Percentiles rank a stretch among this genome's conserved stretches.
phyloP scores from a whole-genome alignment of 352 stramenopile species.

The Globisporangium cederbergense region DNA sequence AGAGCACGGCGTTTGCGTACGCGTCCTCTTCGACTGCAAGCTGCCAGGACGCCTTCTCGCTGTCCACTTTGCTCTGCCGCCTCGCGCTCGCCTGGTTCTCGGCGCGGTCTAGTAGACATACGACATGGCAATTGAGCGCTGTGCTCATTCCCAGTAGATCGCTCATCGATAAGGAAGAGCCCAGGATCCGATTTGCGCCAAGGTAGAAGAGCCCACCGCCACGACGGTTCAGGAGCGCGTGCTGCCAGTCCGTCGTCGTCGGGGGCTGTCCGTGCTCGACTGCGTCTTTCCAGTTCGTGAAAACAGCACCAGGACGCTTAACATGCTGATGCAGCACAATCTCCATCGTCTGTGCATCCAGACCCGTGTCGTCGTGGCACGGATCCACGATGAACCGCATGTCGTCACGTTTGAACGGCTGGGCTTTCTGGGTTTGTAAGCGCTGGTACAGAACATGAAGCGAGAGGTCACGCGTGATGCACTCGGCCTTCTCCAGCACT shows the following conservation, averaged over 20 bases:
- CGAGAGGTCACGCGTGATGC: slow-evolving; percentile 63
- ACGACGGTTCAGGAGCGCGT: slow-evolving; percentile 47
- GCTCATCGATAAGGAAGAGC: slow-evolving; percentile 34
- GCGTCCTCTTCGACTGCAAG: slow-evolving; percentile 61
- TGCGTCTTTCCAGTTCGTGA: slow-evolving; percentile 57
- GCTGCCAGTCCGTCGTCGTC: slow-evolving; percentile 67
- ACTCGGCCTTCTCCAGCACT: slow-evolving; percentile 39
- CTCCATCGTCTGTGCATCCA: slow-evolving; percentile 40
- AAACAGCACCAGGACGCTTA: slow-evolving; percentile 24
- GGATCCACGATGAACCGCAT: slow-evolving; percentile 67
- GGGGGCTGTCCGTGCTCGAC: slow-evolving; percentile 57
- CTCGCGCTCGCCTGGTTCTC: slow-evolving; percentile 73
- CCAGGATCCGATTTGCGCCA: slow-evolving; percentile 61
- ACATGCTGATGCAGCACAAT: slow-evolving; percentile 40
- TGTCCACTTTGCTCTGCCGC: slow-evolving; percentile 86
- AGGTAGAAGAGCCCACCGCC: slow-evolving; percentile 70
- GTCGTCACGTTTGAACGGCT: slow-evolving; percentile 52
- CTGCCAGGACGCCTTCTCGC: slow-evolving; percentile 61
- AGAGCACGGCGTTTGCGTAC: slow-evolving; percentile 60
- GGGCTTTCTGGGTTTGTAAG: slow-evolving; percentile 42
- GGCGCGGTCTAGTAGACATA: slow-evolving; percentile 74
- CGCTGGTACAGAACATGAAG: slow-evolving; percentile 67
- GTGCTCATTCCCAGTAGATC: slow-evolving; percentile 73
- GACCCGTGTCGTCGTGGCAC: slow-evolving; percentile 40
- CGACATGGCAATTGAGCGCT: slow-evolving; percentile 52